Evolutionary conservation across 495 filamentous ascomycete species (phyloP).

Genomic region (Cercophora sp.): DNA sequence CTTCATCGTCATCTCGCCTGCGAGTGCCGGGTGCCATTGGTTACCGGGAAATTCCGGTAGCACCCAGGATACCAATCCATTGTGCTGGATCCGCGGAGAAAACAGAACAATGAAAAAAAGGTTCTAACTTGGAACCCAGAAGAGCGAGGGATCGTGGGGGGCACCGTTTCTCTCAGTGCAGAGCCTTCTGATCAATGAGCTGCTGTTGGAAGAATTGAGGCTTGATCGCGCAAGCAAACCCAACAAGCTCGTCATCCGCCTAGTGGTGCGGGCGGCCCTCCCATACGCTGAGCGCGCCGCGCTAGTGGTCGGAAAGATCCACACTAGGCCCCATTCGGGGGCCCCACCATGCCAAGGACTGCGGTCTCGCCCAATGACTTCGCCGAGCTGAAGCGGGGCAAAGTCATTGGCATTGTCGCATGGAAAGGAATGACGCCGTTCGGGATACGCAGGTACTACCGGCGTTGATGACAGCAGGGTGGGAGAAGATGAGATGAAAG

Average conservation of each 20-base stretch:
- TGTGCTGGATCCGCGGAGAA: no score
- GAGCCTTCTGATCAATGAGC: background rate
- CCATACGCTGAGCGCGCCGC: constrained; percentile 5
- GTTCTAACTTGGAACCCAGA: no score
- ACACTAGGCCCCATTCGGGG: constrained; percentile 1
- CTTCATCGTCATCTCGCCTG: no score
- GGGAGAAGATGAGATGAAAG: background rate
- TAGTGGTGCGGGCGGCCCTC: constrained; percentile 12
- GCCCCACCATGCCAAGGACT: background rate
- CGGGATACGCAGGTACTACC: background rate
- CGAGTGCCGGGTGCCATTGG: no score
- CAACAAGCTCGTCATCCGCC: constrained; percentile 21
- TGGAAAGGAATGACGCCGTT: background rate
- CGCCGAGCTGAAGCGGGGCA: no score
- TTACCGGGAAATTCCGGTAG: no score
- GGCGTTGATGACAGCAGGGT: background rate
- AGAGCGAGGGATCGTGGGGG: background rate
- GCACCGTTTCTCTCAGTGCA: background rate
- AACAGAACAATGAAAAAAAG: no score
- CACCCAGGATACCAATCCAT: no score
- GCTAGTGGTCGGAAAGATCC: constrained; percentile 3
- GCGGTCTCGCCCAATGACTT: no score
- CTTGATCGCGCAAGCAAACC: constrained; percentile 20
- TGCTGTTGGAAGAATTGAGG: background rate
- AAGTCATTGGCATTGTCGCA: background rate